phyloP scores from a whole-genome alignment of 352 stramenopile genomes.

The Globisporangium cederbergense region DNA sequence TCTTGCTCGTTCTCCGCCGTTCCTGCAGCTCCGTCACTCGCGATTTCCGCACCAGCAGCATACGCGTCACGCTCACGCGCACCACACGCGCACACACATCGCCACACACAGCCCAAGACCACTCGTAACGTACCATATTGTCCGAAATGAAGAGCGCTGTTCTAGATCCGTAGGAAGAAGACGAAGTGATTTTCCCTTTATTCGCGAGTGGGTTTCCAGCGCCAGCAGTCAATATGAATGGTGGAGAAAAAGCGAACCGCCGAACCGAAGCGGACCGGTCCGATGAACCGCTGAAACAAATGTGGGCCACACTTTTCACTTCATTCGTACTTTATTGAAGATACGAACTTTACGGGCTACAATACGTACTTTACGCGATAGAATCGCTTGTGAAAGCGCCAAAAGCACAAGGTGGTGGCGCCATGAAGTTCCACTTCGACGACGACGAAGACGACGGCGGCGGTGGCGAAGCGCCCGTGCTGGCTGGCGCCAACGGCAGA shows the following conservation, averaged over 20 bases:
- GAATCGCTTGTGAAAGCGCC: background rate
- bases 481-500: background rate
- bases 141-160: conserved; percentile 45
- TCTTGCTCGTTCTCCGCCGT: background rate
- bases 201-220: conserved; percentile 12
- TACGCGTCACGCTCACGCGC: background rate
- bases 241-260: conserved; percentile 32
- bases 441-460: conserved; percentile 24
- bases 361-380: background rate
- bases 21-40: background rate
- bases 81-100: background rate
- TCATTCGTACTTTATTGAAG: conserved; percentile 16
- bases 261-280: conserved; percentile 13
- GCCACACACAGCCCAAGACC: background rate
- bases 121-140: conserved; percentile 56
- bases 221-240: conserved; percentile 41
- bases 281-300: conserved; percentile 7
- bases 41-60: background rate
- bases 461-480: background rate
- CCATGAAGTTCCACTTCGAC: conserved; percentile 54
- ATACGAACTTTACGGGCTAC: conserved; percentile 18
- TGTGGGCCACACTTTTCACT: conserved; percentile 27
- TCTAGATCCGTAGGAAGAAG: conserved; percentile 87
- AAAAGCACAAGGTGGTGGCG: conserved; percentile 1
- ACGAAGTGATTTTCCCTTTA: conserved; percentile 62